A percentile compares a stretch with the other conserved stretches of the same genome.
Conservation (phyloP, 495 filamentous ascomycete species). For the Cairneyella variabilis region DNA sequence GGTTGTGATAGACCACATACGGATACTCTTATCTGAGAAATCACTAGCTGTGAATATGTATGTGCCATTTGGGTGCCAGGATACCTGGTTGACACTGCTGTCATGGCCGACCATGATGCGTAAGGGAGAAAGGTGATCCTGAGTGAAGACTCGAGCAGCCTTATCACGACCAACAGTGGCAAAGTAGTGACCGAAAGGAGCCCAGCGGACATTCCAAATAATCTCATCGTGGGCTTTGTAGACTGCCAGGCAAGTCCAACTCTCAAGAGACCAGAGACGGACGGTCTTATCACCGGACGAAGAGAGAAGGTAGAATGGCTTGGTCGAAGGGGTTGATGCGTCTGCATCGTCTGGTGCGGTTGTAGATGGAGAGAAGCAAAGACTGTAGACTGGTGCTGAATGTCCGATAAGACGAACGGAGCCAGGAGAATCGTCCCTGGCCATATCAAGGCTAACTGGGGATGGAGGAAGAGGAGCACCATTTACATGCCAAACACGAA, state of each 20-base stretch:
- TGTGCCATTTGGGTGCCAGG: conserved; percentile 88
- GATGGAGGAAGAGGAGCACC: conserved; percentile 59
- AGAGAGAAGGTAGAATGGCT: conserved; percentile 74
- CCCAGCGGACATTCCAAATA: conserved; percentile 83
- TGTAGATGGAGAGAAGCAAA: conserved; percentile 84
- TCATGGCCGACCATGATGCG: conserved; percentile 91
- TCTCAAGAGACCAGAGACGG: conserved; percentile 87
- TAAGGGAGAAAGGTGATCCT: conserved; percentile 84
- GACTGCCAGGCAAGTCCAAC: conserved; percentile 83
- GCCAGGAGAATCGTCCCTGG: conserved; percentile 40
- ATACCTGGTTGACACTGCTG: conserved; percentile 75
- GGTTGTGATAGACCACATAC: conserved; percentile 92
- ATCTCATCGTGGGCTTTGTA: conserved; percentile 90
- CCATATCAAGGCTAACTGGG: conserved; percentile 23
- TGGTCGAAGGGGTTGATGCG: conserved; percentile 50
- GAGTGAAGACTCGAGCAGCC: conserved; percentile 84
- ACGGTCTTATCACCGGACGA: conserved; percentile 82
- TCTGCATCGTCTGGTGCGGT: conserved; percentile 39
- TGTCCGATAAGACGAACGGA: conserved; percentile 87
- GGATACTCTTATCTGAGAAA: conserved; percentile 77
- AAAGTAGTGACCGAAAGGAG: conserved; percentile 96
- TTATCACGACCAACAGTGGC: conserved; percentile 81
- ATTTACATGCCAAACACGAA: conserved; percentile 86
- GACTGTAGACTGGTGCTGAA: conserved; percentile 78
- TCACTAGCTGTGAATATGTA: conserved; percentile 88